A percentile compares a stretch with the other conserved stretches of the same genome.
These are phyloP conservation scores for Aspergillus sp. DNA, from an alignment of 2,329 filamentous ascomycete genomes.

Conservation along the genomic window DNA sequence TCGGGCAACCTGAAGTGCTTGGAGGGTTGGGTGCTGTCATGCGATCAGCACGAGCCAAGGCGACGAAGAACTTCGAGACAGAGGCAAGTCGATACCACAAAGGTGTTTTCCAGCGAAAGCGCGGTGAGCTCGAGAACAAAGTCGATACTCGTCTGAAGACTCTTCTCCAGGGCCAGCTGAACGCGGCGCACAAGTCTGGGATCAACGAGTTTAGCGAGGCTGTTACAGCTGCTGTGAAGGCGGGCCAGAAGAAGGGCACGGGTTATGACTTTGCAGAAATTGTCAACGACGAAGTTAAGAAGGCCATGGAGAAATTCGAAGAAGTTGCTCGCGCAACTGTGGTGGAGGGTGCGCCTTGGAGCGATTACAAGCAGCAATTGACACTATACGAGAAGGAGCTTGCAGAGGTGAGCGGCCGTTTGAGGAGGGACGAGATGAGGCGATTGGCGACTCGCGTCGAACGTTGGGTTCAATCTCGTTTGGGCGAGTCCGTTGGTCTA, in stretches of 20 bases:
- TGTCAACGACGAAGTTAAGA: conserved; percentile 77
- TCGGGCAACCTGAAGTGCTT: conserved; percentile 73
- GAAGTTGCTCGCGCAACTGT: conserved; percentile 70
- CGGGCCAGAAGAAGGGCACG: conserved; percentile 86
- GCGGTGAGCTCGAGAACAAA: conserved; percentile 79
- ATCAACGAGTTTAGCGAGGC: conserved; percentile 82
- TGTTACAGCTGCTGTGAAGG: conserved; percentile 82
- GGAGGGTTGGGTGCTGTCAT: conserved; percentile 73
- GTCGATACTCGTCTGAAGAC: conserved; percentile 85
- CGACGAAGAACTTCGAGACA: conserved; percentile 79
- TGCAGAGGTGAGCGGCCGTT: conserved; percentile 77
- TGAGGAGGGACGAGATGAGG: conserved; percentile 95
- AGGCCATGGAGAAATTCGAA: conserved; percentile 73
- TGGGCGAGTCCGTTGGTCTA: conserved; percentile 83
- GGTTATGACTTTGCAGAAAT: conserved; percentile 95
- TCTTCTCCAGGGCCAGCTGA: conserved; percentile 84
- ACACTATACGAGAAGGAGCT: conserved; percentile 84
- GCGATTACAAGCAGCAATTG: conserved; percentile 78
- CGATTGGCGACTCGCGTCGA: conserved; percentile 87
- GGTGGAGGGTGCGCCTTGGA: conserved; percentile 83
- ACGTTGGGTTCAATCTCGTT: conserved; percentile 84
- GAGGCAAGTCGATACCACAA: conserved; percentile 97
- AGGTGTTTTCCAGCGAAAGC: conserved; percentile 85
- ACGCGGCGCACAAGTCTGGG: conserved; percentile 84
- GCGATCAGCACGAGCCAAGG: conserved; percentile 67